phyloP scores from a whole-genome alignment of 352 stramenopile species.

The Phytophthora multivora region DNA sequence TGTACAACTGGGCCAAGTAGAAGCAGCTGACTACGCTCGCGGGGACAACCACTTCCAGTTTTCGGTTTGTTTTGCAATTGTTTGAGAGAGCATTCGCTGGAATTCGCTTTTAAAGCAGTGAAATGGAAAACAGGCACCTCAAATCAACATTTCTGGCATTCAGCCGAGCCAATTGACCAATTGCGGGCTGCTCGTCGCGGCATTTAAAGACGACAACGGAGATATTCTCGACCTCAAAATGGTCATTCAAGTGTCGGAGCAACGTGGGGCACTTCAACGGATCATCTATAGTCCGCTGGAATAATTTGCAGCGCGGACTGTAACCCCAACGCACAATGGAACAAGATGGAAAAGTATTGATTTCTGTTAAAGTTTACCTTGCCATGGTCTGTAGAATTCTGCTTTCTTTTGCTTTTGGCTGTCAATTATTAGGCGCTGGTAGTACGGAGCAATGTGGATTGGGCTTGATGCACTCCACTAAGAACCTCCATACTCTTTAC shows the following conservation, averaged over 20 bases:
- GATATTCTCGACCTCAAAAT: slow-evolving; percentile 89
- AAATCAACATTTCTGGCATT: slow-evolving; percentile 79
- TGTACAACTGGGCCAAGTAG: slow-evolving; percentile 76
- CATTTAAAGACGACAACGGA: slow-evolving; percentile 72
- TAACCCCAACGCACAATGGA: background rate
- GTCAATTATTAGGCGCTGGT: slow-evolving; percentile 22
- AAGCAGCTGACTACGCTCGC: slow-evolving; percentile 58
- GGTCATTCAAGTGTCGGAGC: slow-evolving; percentile 88
- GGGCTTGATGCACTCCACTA: slow-evolving; percentile 41
- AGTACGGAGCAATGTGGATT: slow-evolving; percentile 36
- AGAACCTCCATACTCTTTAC: slow-evolving; percentile 48
- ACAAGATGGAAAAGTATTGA: background rate
- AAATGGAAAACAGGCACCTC: slow-evolving; percentile 40
- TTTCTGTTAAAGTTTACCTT: background rate
- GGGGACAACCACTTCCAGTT: slow-evolving; percentile 88
- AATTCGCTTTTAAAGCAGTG: no score
- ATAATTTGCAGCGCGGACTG: slow-evolving; percentile 30
- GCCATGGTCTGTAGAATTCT: no score
- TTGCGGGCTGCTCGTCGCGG: slow-evolving; percentile 86
- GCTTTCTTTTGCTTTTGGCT: background rate
- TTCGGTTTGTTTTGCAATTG: slow-evolving; percentile 50
- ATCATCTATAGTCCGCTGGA: slow-evolving; percentile 91
- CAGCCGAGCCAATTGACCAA: slow-evolving; percentile 86
- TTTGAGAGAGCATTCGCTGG: no score
- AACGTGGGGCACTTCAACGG: slow-evolving; percentile 68